phyloP scores from a whole-genome alignment of 2,329 filamentous ascomycete genomes.

The Aspergillus fischeri region DNA sequence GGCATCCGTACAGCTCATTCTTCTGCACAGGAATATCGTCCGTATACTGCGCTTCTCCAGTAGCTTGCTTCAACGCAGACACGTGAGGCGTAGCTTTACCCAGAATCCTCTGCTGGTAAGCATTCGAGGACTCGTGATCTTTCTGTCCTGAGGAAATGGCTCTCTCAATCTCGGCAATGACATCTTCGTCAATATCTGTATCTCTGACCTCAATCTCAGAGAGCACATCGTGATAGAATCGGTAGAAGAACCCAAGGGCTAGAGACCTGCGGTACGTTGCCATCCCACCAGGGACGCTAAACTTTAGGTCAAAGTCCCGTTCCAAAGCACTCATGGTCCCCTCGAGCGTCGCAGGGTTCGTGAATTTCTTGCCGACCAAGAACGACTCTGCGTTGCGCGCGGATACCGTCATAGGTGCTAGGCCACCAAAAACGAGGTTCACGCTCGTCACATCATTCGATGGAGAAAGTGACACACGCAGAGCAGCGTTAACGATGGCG shows the following conservation, averaged over 20 bases:
- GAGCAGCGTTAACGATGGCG: constrained; percentile 86
- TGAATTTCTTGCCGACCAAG: constrained; percentile 72
- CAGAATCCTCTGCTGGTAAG: constrained; percentile 76
- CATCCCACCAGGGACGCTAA: constrained; percentile 95
- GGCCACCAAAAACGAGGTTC: constrained; percentile 86
- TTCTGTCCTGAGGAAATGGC: constrained; percentile 75
- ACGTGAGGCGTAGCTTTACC: constrained; percentile 85
- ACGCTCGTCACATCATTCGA: constrained; percentile 67
- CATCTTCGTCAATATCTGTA: constrained; percentile 63
- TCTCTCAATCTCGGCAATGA: constrained; percentile 78
- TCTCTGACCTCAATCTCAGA: constrained; percentile 49
- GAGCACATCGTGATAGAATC: constrained; percentile 89
- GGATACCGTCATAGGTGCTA: constrained; percentile 87
- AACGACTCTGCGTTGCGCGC: constrained; percentile 74
- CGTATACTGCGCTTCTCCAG: constrained; percentile 92
- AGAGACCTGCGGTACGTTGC: constrained; percentile 90
- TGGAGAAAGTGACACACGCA: constrained; percentile 69
- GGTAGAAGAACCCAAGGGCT: constrained; percentile 91
- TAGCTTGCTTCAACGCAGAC: constrained; percentile 87
- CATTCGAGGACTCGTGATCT: constrained; percentile 68
- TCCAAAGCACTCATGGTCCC: constrained; percentile 87
- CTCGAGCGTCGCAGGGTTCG: constrained; percentile 78
- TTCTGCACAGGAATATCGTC: constrained; percentile 85
- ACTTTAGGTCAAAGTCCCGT: constrained; percentile 80
- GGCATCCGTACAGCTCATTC: constrained; percentile 83